Percentiles rank a stretch among this genome's conserved stretches.
phyloP scores from a whole-genome alignment of 2,329 filamentous ascomycete genomes.

The Exophiala dermatitidis region DNA sequence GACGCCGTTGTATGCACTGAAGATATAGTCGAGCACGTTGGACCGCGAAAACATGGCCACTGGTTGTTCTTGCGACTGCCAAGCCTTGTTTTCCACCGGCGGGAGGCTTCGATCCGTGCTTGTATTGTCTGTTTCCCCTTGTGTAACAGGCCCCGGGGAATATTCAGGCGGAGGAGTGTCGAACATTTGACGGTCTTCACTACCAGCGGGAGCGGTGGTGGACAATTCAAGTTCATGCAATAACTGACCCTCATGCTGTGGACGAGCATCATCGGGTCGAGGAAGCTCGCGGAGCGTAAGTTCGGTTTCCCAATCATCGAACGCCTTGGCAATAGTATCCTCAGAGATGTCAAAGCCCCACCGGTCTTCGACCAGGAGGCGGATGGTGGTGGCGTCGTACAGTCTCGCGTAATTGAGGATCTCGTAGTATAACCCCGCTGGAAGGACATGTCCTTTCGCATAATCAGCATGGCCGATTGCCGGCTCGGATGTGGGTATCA shows the following conservation, averaged over 20 bases:
- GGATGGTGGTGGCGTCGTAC: background rate
- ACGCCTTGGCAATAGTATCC: background rate
- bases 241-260: slow-evolving; percentile 3
- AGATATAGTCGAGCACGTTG: background rate
- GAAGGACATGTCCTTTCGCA: slow-evolving; percentile 2
- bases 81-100: background rate
- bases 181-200: background rate
- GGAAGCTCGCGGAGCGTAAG: background rate
- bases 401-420: background rate
- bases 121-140: background rate
- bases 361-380: background rate
- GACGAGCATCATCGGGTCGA: slow-evolving; percentile 1
- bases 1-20: background rate
- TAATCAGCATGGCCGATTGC: background rate
- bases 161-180: slow-evolving; percentile 12
- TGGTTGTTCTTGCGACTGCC: background rate
- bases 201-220: background rate
- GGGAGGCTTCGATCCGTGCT: background rate
- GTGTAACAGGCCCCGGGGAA: slow-evolving; percentile 1
- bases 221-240: background rate
- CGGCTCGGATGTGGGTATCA: background rate
- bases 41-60: background rate
- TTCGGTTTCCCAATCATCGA: background rate
- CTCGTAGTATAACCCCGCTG: slow-evolving; percentile 4
- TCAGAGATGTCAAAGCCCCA: background rate